These are phyloP conservation scores for Colletotrichum musae DNA, from an alignment of 2,329 filamentous ascomycete species.

Conservation along the genomic window DNA sequence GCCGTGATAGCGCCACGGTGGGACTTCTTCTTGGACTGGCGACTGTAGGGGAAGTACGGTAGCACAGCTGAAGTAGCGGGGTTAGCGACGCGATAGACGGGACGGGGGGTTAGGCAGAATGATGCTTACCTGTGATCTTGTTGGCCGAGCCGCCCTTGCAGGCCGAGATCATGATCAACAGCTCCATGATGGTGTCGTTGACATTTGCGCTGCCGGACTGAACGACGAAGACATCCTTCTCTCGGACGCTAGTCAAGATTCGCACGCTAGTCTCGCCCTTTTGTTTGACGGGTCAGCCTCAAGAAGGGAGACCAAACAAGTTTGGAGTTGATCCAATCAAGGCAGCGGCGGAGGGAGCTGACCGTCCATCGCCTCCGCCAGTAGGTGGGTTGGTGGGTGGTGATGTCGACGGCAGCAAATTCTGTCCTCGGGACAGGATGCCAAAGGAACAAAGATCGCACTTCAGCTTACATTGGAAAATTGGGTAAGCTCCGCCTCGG, in stretches of 20 bases:
- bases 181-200: conserved; percentile 99
- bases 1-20: conserved; percentile 97
- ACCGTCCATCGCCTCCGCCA: too few relatives aligned
- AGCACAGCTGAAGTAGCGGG: conserved; percentile 75
- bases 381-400: not conserved
- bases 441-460: conserved; percentile 37
- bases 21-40: conserved; percentile 99
- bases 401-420: conserved; percentile 31
- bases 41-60: conserved; percentile 98
- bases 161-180: conserved; percentile 98
- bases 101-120: not conserved
- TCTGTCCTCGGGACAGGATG: conserved; percentile 13
- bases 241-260: conserved; percentile 84
- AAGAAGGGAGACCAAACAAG: conserved; percentile 43
- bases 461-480: conserved; percentile 75
- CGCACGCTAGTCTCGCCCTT: conserved; percentile 80
- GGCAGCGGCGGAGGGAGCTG: conserved; percentile 25
- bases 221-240: conserved; percentile 99
- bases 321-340: conserved; percentile 40
- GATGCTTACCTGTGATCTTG: conserved; percentile 87
- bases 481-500: conserved; percentile 76
- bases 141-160: conserved; percentile 98
- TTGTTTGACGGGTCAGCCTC: conserved; percentile 50
- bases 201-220: conserved; percentile 96
- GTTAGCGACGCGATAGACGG: conserved; percentile 33